Evolutionary conservation across 2,329 filamentous ascomycete genomes (phyloP), one percentile per base, ranked within the genome.

Genomic region (Pseudonectria buxi): DNA sequence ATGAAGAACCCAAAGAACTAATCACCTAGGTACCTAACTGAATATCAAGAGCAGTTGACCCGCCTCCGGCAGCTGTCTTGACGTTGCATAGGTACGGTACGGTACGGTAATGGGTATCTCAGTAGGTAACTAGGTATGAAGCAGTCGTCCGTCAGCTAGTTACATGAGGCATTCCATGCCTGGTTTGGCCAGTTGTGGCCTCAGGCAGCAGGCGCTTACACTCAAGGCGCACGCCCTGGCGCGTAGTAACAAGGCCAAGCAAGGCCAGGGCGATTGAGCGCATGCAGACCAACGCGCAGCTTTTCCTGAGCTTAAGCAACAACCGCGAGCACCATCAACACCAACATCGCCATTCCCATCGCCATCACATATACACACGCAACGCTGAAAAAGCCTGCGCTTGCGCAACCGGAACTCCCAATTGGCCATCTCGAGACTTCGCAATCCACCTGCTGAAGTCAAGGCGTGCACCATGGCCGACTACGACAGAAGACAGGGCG

Each of bases 401-500:
- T 18, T 36, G 16, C 33, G 33, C 35, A 33, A 30, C 24, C 12
- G 5, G 18, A 22, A 9, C 5, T 27, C 34, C 32, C 35, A 35
- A 50, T 47, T 47, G 36, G n/a, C 28, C 33, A 30, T 27, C 28
- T 26, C 11, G 15, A 32, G 30, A 26, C 12, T 32, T 14, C 29
- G 16, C 33, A 26, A 43, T 14, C 16, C 26, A 28, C 14, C 26
- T 33, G 31, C 37, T 33, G 35, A 28, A 47, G 30, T 33, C 33
- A 28, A 47, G 30, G 37, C 50, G 33, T 40, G 30, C 39, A 53
- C 33, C 35, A 64, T 79, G 75, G 69, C 69, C 30, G 75, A 79
- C 49, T 68, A 74, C 59, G 74, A 78, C 45, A 66, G 72, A 45
- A 63, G 80, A 57, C 72, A 68, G 25, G 53, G 58, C 11, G 64